Conservation (phyloP, 2,329 filamentous ascomycete species). For the Verticillium albo-atrum region DNA sequence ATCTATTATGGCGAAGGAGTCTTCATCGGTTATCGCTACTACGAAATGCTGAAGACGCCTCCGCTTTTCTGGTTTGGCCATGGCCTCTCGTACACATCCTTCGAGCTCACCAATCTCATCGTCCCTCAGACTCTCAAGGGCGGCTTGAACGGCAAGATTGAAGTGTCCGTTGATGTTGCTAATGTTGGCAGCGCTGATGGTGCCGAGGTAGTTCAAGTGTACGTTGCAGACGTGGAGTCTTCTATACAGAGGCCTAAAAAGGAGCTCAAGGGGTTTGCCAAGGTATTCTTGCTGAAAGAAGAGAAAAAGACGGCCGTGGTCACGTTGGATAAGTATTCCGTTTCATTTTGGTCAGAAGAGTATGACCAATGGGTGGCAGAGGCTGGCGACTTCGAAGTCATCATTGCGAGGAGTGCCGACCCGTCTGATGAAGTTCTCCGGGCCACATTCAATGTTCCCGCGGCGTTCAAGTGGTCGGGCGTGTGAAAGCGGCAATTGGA, state of each 20-base stretch:
- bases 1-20: constrained; percentile 3
- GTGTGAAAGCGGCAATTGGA: not conserved
- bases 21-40: constrained; percentile 5
- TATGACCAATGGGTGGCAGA: not conserved
- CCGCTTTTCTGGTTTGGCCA: constrained; percentile 64
- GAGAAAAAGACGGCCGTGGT: constrained; percentile 21
- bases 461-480: not conserved
- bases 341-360: constrained; percentile 1
- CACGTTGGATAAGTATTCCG: not conserved
- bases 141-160: constrained; percentile 23
- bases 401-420: not conserved
- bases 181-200: constrained; percentile 19
- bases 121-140: constrained; percentile 29
- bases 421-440: not conserved
- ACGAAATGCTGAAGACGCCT: constrained; percentile 17
- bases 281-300: constrained; percentile 30
- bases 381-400: not conserved
- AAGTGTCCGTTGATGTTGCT: constrained; percentile 39
- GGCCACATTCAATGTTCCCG: not conserved
- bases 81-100: constrained; percentile 64
- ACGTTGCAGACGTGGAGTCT: constrained; percentile 18
- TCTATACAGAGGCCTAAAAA: constrained; percentile 47
- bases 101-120: constrained; percentile 47
- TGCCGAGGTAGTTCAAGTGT: constrained; percentile 23
- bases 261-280: constrained; percentile 40